These are phyloP conservation scores for Dactylellina haptotyla DNA, from an alignment of 2,329 filamentous ascomycete genomes.

Conservation along the genomic window DNA sequence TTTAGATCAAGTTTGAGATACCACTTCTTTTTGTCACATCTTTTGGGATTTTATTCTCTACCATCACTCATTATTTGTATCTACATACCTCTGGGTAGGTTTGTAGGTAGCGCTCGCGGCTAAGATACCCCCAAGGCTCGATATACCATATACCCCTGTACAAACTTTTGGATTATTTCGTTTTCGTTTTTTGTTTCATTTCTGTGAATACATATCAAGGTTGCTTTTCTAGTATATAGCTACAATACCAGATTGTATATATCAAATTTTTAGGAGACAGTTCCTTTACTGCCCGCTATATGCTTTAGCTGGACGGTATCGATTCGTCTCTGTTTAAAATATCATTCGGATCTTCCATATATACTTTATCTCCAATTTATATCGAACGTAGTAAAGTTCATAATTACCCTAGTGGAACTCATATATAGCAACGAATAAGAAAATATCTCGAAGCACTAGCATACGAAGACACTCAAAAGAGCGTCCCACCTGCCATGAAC, in stretches of 20 bases:
- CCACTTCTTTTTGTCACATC: slow-evolving; percentile 14
- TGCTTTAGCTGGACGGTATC: background rate
- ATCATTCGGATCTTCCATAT: background rate
- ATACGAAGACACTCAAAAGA: no score
- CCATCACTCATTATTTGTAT: slow-evolving; percentile 14
- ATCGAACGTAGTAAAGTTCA: no score
- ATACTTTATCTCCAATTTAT: no score
- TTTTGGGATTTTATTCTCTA: slow-evolving; percentile 6
- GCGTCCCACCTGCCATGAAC: no score
- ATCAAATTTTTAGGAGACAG: background rate
- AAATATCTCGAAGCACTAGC: no score
- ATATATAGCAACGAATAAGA: background rate
- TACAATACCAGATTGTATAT: slow-evolving; percentile 11
- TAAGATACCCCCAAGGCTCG: slow-evolving; percentile 45
- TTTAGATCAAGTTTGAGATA: slow-evolving; percentile 11
- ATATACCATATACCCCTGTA: slow-evolving; percentile 17
- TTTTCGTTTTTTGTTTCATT: background rate
- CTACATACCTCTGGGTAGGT: slow-evolving; percentile 38
- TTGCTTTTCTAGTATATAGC: slow-evolving; percentile 1
- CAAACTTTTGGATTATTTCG: background rate
- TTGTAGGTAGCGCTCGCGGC: slow-evolving; percentile 11
- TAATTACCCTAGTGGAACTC: no score
- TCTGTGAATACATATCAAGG: background rate
- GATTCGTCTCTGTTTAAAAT: background rate
- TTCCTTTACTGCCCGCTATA: background rate